Base-by-base conservation (phyloP, 140 eudicot species). In the Ambrosia hybrid region DNA sequence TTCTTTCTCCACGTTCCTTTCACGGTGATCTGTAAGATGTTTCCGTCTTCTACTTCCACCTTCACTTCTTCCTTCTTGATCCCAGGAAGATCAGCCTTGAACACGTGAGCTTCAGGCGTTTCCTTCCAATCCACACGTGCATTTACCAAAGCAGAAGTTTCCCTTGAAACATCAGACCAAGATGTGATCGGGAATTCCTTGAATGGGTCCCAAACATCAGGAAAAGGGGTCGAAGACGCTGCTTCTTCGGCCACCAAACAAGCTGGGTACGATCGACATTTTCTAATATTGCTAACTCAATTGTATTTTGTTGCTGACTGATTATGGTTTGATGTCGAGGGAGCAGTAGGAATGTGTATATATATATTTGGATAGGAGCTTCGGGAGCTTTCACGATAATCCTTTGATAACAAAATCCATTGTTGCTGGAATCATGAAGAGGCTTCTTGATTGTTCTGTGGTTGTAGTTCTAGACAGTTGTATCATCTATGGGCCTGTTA, bases 91-190 rank as follows among this genome's bases (percentile, higher is more conserved):
- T 80, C 84, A 3, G 77, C 80, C 68, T 80, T 80, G 64, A 80
- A 74, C 76, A 74, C 84, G 30, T 74, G 80, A 4, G 84, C 76
- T 68, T 80, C 80, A 10, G 80, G 63, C n/a, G 84, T 80, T 51
- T 75, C 84, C 70, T 74, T 80, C 84, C 84, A 80, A 30, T 80
- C 80, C 43, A 80, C 80, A 14, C 77, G 84, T 1, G 77, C 41
- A 33, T 61, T 74, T 5, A 46, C 84, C 34, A 80, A 73, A 0
- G 80, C 72, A n/a, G 84, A 80, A 9, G 67, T 78, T 33, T 78
- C 82, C 7, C 51, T 43, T 8, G 77, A 55, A 17, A 21, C 41
- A 39, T 55, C 76, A 26, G 79, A 58, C 1, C 58, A 37, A 15
- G 67, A 10, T 36, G 77, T 36, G 53, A 64, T 26, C 0, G 74